Evolutionary conservation across 805 yeast genomes (phyloP).

Genomic region (Kluyveromyces starmeri): DNA sequence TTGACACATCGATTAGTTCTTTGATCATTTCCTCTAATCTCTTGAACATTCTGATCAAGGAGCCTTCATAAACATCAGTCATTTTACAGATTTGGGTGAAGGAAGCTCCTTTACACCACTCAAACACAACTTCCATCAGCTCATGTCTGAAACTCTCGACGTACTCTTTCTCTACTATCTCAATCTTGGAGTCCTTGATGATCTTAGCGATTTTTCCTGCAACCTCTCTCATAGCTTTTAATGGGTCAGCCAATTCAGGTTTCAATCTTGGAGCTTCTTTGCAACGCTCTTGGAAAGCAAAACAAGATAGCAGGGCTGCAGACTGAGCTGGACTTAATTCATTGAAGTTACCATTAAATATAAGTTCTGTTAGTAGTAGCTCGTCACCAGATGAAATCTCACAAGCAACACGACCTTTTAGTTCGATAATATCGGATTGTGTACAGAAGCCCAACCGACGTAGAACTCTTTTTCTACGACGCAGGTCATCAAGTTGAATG

Average conservation of each 20-base stretch:
- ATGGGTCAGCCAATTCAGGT: slow-evolving; percentile 88
- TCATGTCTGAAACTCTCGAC: slow-evolving; percentile 87
- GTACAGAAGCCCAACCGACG: slow-evolving; percentile 88
- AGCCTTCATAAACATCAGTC: slow-evolving; percentile 98
- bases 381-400: slow-evolving; percentile 89
- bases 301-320: slow-evolving; percentile 87
- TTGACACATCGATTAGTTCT: slow-evolving; percentile 86
- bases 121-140: slow-evolving; percentile 91
- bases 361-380: slow-evolving; percentile 75
- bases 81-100: slow-evolving; percentile 96
- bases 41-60: slow-evolving; percentile 88
- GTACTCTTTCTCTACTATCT: slow-evolving; percentile 84
- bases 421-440: slow-evolving; percentile 79
- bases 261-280: slow-evolving; percentile 79
- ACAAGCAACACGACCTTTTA: slow-evolving; percentile 96
- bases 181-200: slow-evolving; percentile 82
- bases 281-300: slow-evolving; percentile 93
- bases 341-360: slow-evolving; percentile 91
- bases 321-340: slow-evolving; percentile 83
- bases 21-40: slow-evolving; percentile 87
- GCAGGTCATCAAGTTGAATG: slow-evolving; percentile 87
- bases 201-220: slow-evolving; percentile 86
- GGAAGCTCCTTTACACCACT: slow-evolving; percentile 95
- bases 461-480: slow-evolving; percentile 85
- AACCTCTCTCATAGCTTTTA: slow-evolving; percentile 80